Evolutionary conservation across 2,329 filamentous ascomycete species (phyloP), one percentile per base, ranked within the genome.

Genomic region (Ophiobolus disseminans): DNA sequence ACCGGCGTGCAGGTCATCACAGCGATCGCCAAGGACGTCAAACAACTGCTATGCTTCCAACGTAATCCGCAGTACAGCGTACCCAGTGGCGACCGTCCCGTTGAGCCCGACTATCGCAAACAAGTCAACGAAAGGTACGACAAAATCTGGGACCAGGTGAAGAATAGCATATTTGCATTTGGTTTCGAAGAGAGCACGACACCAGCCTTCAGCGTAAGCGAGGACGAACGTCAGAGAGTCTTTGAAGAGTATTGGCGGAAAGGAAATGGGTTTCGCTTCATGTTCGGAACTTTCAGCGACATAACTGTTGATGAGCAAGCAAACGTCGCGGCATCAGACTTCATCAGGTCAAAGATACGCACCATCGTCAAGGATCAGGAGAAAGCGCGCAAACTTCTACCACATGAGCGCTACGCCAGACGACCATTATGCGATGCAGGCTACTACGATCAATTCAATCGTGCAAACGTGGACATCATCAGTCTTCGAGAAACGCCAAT

Each of bases 1-100:
- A 81, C 82, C 0, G 84, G 84, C 0, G 80, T 86, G 1, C 84
- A 87, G 56, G 79, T 84, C 28, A 55, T 52, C 16, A 58, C 58
- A 8, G 51, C 50, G 8, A 32, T 62, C 17, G 53, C 42, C n/a
- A 58, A 51, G 31, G 35, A 35, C 25, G 22, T 57, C 20, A 23
- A 44, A 16, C 0, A 87, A 86, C 50, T 73, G 84, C n/a, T 82
- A 81, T 0, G 59, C 87, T 0, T 53, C 34, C 45, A 55, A 25
- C 44, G 54, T 21, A 48, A 36, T 35, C 48, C 54, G 3, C 48
- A 50, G 23, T 51, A 85, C 11, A 81, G 81, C 0, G 58, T 87
- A 0, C 83, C 84, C 0, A 85, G 87, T 80, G 65, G 68, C 4
- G 57, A 74, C n/a, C 41, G 48, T 8, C 46, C 52, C 0, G 54